These are phyloP conservation scores for Biscogniauxia marginata DNA, from an alignment of 2,329 filamentous ascomycete species.

Conservation along the genomic window DNA sequence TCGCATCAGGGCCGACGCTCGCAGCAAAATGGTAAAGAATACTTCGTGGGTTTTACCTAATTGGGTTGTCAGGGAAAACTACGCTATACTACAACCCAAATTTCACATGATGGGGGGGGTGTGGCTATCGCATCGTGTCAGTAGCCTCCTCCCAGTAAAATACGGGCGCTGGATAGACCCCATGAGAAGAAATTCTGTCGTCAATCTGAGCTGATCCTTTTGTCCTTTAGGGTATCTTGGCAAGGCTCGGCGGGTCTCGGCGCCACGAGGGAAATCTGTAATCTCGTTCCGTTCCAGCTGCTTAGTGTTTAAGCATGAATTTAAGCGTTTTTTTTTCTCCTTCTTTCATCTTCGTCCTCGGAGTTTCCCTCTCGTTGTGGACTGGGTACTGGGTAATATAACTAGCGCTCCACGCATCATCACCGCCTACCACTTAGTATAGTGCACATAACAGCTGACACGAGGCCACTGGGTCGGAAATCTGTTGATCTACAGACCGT, in stretches of 20 bases:
- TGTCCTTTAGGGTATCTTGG: neutral
- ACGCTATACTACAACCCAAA: neutral
- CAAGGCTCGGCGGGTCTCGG: neutral
- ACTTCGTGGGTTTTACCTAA: neutral
- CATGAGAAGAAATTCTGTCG: neutral
- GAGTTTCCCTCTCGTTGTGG: neutral
- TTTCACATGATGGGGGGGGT: neutral
- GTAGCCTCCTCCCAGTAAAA: neutral
- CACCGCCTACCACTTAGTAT: neutral
- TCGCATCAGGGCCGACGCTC: neutral
- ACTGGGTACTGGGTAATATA: neutral
- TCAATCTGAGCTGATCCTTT: neutral
- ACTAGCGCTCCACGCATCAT: neutral
- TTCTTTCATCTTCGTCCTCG: neutral
- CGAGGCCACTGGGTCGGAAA: neutral
- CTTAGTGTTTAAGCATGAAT: slow-evolving; percentile 32
- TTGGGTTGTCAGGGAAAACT: neutral
- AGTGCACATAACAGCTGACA: neutral
- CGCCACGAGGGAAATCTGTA: slow-evolving; percentile 13
- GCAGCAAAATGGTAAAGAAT: neutral
- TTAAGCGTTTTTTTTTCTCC: slow-evolving; percentile 23
- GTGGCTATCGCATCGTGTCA: neutral
- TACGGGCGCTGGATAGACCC: neutral
- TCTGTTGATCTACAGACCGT: neutral
- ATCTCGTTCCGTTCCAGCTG: slow-evolving; percentile 8